Evolutionary conservation across 176 grass and related monocot species (phyloP).

Genomic region (Avena insularis): DNA sequence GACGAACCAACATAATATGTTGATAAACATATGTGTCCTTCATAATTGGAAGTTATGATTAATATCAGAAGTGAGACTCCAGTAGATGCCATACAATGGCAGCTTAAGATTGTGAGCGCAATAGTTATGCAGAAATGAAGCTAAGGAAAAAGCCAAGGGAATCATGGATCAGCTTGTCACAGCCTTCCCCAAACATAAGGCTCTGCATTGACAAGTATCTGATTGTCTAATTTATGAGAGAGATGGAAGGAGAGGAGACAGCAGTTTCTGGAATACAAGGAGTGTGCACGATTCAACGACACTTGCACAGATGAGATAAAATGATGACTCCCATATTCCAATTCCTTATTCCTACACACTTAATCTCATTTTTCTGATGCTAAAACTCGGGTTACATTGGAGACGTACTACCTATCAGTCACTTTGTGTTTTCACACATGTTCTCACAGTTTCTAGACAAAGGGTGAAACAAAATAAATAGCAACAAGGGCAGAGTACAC

Average conservation of each 20-base stretch:
- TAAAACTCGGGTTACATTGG: slow-evolving; percentile 18
- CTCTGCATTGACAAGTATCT: background rate
- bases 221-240: slow-evolving; percentile 9
- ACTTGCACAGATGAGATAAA: slow-evolving; percentile 36
- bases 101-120: slow-evolving; percentile 28
- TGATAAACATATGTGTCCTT: slow-evolving; percentile 36
- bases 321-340: slow-evolving; percentile 24
- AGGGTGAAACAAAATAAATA: slow-evolving; percentile 23
- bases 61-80: slow-evolving; percentile 30
- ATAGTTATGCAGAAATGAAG: slow-evolving; percentile 6
- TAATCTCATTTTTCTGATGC: slow-evolving; percentile 15
- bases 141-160: background rate
- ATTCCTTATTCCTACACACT: slow-evolving; percentile 7
- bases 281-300: background rate
- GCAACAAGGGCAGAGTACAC: background rate
- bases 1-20: slow-evolving; percentile 32
- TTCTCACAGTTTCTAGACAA: slow-evolving; percentile 34
- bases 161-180: slow-evolving; percentile 25
- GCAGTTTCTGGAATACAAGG: background rate
- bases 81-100: slow-evolving; percentile 5
- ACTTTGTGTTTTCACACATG: slow-evolving; percentile 18
- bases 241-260: background rate
- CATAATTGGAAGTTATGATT: slow-evolving; percentile 30
- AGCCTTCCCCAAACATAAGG: slow-evolving; percentile 1
- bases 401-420: background rate